Conservation (phyloP, 208 protist genomes). For the Willaertia magna region DNA sequence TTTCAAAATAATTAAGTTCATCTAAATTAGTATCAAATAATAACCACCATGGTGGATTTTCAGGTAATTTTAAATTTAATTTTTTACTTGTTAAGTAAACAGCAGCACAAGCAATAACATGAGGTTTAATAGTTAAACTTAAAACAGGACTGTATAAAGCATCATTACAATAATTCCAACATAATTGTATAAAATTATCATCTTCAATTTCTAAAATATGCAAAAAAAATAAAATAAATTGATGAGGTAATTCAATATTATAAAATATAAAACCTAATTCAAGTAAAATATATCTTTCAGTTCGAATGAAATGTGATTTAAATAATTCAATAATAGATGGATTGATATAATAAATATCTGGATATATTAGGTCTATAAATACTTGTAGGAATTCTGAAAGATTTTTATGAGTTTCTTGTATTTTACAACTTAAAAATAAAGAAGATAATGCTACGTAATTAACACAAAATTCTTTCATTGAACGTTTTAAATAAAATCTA, state of each 20-base stretch:
- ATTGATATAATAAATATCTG: neutral
- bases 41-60: neutral
- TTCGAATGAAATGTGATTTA: neutral
- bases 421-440: neutral
- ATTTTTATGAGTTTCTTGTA: neutral
- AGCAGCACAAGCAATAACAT: neutral
- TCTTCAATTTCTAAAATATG: neutral
- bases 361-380: neutral
- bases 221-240: constrained; percentile 1
- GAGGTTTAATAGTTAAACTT: neutral
- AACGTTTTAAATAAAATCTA: neutral
- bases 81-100: neutral
- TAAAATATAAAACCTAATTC: constrained; percentile 4
- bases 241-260: neutral
- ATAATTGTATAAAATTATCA: neutral
- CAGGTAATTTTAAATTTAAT: neutral
- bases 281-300: neutral
- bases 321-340: neutral
- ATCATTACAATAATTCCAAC: constrained; percentile 11
- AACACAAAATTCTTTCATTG: neutral
- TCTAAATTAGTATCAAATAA: neutral
- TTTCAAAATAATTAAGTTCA: neutral
- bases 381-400: neutral
- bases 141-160: neutral
- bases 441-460: neutral